Evolutionary conservation across 768 basidiomycete genomes (phyloP).

Genomic region (Tricholoma terreum): DNA sequence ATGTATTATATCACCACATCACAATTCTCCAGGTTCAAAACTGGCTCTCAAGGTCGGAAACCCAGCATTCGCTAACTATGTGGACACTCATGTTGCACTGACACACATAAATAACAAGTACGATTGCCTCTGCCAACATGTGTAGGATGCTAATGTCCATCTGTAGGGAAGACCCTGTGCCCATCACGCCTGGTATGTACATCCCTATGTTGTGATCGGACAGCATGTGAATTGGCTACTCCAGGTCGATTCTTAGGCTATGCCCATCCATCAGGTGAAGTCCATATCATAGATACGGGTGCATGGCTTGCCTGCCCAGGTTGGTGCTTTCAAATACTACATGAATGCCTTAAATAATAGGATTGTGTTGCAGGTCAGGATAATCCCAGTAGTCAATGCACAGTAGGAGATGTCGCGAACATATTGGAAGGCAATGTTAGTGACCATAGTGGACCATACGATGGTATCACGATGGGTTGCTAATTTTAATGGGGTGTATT

Average conservation of each 20-base stretch:
- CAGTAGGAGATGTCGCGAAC: conserved; percentile 22
- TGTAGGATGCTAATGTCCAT: neutral
- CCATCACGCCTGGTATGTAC: conserved; percentile 36
- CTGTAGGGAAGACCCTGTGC: conserved; percentile 36
- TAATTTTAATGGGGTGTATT: neutral
- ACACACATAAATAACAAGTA: conserved; percentile 62
- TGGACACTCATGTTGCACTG: conserved; percentile 46
- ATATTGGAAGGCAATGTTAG: conserved; percentile 35
- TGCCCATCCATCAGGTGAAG: conserved; percentile 46
- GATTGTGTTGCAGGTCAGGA: conserved; percentile 46
- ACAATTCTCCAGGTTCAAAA: neutral
- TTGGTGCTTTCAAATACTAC: conserved; percentile 9
- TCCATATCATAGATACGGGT: conserved; percentile 45
- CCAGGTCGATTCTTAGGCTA: conserved; percentile 32
- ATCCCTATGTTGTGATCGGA: neutral
- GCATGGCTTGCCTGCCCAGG: conserved; percentile 61
- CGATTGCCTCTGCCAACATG: neutral
- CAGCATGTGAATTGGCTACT: neutral
- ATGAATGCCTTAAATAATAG: neutral
- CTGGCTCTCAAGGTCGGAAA: conserved; percentile 44
- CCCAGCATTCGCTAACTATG: conserved; percentile 58
- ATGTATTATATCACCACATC: conserved; percentile 17
- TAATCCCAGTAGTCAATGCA: conserved; percentile 46
- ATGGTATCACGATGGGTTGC: conserved; percentile 32
- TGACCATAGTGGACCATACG: conserved; percentile 32